phyloP scores from a whole-genome alignment of 495 filamentous ascomycete species.

The Penicillium chermesinum region DNA sequence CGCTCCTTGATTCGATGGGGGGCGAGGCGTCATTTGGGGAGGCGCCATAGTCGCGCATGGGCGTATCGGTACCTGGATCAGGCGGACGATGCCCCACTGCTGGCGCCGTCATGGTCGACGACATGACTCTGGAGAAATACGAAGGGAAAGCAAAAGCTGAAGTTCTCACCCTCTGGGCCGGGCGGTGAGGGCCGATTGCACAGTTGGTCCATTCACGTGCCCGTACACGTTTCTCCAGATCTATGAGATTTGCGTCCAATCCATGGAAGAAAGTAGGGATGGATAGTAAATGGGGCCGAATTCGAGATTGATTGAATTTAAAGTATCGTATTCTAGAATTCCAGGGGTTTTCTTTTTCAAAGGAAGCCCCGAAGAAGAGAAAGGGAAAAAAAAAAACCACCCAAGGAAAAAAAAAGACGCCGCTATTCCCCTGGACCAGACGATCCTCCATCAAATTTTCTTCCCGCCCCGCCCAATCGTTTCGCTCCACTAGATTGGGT shows the following conservation, averaged over 20 bases:
- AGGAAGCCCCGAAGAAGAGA: too few species aligned
- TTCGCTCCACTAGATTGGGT: constrained; percentile 21
- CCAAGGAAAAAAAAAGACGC: not conserved
- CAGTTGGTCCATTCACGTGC: constrained; percentile 21
- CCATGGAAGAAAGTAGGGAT: not conserved
- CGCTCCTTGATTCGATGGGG: constrained; percentile 35
- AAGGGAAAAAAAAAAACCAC: too few species aligned
- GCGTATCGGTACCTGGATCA: constrained; percentile 40
- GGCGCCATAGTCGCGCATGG: constrained; percentile 38
- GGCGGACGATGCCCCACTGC: constrained; percentile 48
- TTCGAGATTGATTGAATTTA: too few species aligned
- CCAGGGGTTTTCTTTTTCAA: too few species aligned
- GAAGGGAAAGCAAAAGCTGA: constrained; percentile 26
- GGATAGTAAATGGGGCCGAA: too few species aligned
- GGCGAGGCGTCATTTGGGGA: constrained; percentile 28
- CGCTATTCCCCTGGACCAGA: constrained; percentile 1
- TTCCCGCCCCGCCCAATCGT: constrained; percentile 26
- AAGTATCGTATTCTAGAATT: too few species aligned
- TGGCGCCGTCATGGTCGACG: constrained; percentile 55
- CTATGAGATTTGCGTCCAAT: not conserved
- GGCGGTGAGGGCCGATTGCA: constrained; percentile 30
- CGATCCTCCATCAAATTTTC: constrained; percentile 28
- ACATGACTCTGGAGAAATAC: constrained; percentile 41
- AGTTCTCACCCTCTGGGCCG: constrained; percentile 25
- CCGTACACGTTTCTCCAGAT: constrained; percentile 14